Conservation (phyloP, 164 flowering plant species). For the Vitis rupestris region DNA sequence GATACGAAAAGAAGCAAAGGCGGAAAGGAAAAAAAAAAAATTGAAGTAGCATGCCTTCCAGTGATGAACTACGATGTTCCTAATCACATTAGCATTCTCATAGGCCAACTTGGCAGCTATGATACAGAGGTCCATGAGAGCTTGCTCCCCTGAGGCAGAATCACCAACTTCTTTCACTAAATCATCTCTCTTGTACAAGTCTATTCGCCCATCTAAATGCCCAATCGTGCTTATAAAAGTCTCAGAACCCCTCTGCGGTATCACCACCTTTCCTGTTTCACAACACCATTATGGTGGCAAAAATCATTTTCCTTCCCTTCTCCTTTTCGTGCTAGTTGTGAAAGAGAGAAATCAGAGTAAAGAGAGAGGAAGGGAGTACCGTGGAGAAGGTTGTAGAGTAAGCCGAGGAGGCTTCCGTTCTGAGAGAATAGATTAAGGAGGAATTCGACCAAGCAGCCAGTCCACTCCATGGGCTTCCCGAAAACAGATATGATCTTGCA, state of each 20-base stretch:
- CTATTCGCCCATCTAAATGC: constrained; percentile 72
- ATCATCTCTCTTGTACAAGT: constrained; percentile 34
- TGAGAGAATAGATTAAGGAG: constrained; percentile 61
- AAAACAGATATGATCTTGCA: constrained; percentile 45
- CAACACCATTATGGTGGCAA: neutral
- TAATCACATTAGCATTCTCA: constrained; percentile 66
- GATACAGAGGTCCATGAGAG: constrained; percentile 69
- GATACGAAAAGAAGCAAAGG: neutral
- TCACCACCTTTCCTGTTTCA: constrained; percentile 56
- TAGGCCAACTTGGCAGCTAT: constrained; percentile 87
- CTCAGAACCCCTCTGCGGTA: constrained; percentile 62
- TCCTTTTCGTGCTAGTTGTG: too few relatives aligned
- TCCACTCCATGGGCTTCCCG: constrained; percentile 69
- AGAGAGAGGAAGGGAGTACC: constrained; percentile 30
- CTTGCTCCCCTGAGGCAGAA: constrained; percentile 16
- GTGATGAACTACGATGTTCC: constrained; percentile 49
- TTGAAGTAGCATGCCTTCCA: constrained; percentile 68
- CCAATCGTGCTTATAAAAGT: constrained; percentile 74
- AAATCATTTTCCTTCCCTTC: neutral
- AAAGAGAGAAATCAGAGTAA: neutral
- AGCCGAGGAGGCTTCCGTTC: constrained; percentile 46
- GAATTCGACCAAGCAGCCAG: constrained; percentile 57
- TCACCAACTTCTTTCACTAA: constrained; percentile 4
- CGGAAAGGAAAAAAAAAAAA: neutral
- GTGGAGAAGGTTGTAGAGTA: constrained; percentile 40